A percentile compares a stretch with the other conserved stretches of the same genome.
Evolutionary conservation across 768 basidiomycete species (phyloP).

Genomic region (Sistotremastrum suecicum): DNA sequence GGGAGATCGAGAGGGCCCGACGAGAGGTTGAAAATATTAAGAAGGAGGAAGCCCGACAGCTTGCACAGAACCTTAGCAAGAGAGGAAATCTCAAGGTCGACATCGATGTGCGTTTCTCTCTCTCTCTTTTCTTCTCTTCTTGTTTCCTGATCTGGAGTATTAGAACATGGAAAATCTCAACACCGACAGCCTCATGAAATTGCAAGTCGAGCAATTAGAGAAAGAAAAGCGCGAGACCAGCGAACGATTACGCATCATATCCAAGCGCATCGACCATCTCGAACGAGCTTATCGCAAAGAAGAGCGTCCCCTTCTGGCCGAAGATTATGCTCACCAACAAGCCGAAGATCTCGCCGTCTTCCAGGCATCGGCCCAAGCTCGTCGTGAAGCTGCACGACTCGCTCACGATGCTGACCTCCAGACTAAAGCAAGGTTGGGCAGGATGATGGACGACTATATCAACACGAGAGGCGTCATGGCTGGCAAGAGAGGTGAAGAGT

Average conservation of each 20-base stretch:
- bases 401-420: conserved; percentile 54
- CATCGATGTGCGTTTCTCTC: conserved; percentile 38
- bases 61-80: conserved; percentile 71
- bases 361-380: conserved; percentile 41
- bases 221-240: conserved; percentile 87
- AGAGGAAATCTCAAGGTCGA: conserved; percentile 60
- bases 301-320: conserved; percentile 68
- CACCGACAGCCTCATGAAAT: conserved; percentile 71
- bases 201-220: conserved; percentile 91
- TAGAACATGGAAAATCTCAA: conserved; percentile 75
- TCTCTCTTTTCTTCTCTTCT: neutral
- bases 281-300: conserved; percentile 93
- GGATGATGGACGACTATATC: conserved; percentile 62
- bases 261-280: conserved; percentile 88
- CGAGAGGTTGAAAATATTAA: conserved; percentile 22
- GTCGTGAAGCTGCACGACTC: conserved; percentile 37
- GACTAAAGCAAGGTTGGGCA: conserved; percentile 58
- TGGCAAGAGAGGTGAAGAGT: conserved; percentile 49
- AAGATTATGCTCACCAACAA: conserved; percentile 84
- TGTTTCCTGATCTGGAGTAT: neutral
- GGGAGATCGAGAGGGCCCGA: conserved; percentile 46
- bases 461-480: conserved; percentile 38
- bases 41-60: conserved; percentile 65
- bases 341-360: conserved; percentile 58
- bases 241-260: conserved; percentile 65